Conservation (phyloP, 148 eudicot genomes). For the Cornus controversa region DNA sequence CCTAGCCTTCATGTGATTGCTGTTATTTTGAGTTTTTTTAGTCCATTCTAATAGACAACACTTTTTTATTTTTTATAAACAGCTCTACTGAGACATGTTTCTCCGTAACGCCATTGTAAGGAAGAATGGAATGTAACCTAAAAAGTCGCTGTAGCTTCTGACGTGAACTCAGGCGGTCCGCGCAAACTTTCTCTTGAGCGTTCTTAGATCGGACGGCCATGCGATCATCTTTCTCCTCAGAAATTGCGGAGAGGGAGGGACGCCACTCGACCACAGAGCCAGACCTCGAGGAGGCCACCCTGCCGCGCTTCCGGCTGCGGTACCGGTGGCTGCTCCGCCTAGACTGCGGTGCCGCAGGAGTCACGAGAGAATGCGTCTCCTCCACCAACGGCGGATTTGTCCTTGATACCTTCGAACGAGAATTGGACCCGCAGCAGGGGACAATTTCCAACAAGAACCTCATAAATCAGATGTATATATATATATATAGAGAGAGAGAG, state of each 20-base stretch:
- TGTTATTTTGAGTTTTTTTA: no score
- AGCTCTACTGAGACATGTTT: no score
- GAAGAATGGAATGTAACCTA: neutral
- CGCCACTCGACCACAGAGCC: conserved; percentile 37
- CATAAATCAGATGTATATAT: conserved; percentile 13
- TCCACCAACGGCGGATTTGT: conserved; percentile 13
- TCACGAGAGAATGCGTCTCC: conserved; percentile 30
- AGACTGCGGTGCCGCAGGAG: conserved; percentile 7
- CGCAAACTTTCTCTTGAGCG: conserved; percentile 20
- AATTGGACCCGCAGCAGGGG: conserved; percentile 22
- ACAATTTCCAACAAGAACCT: conserved; percentile 44
- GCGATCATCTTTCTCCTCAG: conserved; percentile 13
- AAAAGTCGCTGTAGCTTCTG: conserved; percentile 1
- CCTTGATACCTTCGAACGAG: neutral
- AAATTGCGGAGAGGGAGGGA: conserved; percentile 24
- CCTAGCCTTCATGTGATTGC: no score
- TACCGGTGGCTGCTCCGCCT: neutral
- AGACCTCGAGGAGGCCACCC: conserved; percentile 11
- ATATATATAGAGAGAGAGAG: neutral
- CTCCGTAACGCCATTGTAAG: no score
- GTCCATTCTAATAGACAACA: no score
- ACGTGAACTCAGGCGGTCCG: conserved; percentile 15
- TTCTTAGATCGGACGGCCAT: conserved; percentile 27
- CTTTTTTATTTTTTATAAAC: no score
- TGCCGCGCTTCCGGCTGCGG: conserved; percentile 8